These are phyloP conservation scores for Sugiyamaella xylanicola DNA, from an alignment of 1,139 yeast species.

Conservation along the genomic window DNA sequence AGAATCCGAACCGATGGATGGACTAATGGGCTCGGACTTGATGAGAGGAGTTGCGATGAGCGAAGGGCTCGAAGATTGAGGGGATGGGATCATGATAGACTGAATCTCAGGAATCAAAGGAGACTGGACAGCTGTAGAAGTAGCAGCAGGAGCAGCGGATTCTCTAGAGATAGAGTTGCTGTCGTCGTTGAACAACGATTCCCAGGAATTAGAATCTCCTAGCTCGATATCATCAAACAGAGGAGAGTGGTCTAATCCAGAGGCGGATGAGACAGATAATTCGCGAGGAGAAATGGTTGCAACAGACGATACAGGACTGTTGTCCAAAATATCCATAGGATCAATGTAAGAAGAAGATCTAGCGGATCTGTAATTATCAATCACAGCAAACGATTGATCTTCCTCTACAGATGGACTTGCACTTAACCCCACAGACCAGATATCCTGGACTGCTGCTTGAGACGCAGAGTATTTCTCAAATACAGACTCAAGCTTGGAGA, in stretches of 20 bases:
- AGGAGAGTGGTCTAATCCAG: slow-evolving; percentile 41
- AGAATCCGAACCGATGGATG: slow-evolving; percentile 21
- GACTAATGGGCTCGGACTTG: slow-evolving; percentile 16
- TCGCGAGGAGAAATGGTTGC: slow-evolving; percentile 42
- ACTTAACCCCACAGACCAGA: slow-evolving; percentile 32
- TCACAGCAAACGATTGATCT: slow-evolving; percentile 21
- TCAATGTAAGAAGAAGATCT: slow-evolving; percentile 26
- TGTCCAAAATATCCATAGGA: slow-evolving; percentile 29
- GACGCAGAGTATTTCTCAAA: slow-evolving; percentile 40
- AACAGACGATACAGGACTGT: slow-evolving; percentile 32
- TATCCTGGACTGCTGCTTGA: slow-evolving; percentile 34
- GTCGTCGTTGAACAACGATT: slow-evolving; percentile 37
- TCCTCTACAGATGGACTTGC: slow-evolving; percentile 24
- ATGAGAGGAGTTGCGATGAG: background rate
- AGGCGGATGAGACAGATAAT: slow-evolving; percentile 30
- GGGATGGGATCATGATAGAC: background rate
- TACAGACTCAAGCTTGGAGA: slow-evolving; percentile 37
- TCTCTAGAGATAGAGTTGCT: slow-evolving; percentile 14
- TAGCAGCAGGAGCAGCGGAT: slow-evolving; percentile 3
- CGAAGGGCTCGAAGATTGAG: background rate
- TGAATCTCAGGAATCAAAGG: slow-evolving; percentile 1
- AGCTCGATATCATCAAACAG: slow-evolving; percentile 40
- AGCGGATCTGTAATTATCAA: slow-evolving; percentile 15
- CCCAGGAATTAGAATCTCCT: slow-evolving; percentile 40
- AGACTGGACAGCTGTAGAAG: slow-evolving; percentile 2